Base-by-base conservation (phyloP, 805 yeast species). In the Candida ipomoeae region DNA sequence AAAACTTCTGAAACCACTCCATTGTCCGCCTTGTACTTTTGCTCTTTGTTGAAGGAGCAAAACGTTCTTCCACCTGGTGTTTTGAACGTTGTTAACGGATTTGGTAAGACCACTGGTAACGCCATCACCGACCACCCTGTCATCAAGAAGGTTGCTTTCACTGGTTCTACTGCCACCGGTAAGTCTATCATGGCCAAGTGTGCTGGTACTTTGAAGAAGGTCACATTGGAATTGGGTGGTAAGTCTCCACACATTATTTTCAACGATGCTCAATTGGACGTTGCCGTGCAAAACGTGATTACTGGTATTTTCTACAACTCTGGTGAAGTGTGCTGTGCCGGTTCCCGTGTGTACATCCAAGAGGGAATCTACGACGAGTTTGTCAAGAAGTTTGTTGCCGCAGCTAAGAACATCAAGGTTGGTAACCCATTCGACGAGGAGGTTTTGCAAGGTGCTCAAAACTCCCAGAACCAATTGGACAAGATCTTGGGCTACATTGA, bases 261-360 rank as follows among this genome's bases (percentile, higher is more conserved):
- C 65, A 84, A 85, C 63, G 97, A 91, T 66, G 91, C 92, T 50
- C 83, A 91, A 68, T 66, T 91, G 52, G 83, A 85, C 50, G 76
- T 78, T 63, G 87, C 97, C 46, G 85, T 88, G 46, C 78, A 84
- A 60, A 81, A 83, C 78, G 83, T 89, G 59, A 79, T 87, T 51
- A 67, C 79, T 50, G 97, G 96, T 69, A 90, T 91, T 64, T 89
- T 85, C 79, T 89, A 81, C 80, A 91, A 91, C 79, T 84, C 91
- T 64, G 98, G 98, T 73, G 96, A 92, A 75, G 91, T 89, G 51
- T 91, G 98, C 74, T 86, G 90, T 65, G 97, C 97, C 35, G 95
- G 96, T 57, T 89, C 97, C 50, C 84, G 98, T 72, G 74, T 90
- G 57, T 87, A 89, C 67, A 85, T 91, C 53, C 96, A 91, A 71